Evolutionary conservation across 2,329 filamentous ascomycete species (phyloP).

Genomic region (Talaromyces amestolkiae): DNA sequence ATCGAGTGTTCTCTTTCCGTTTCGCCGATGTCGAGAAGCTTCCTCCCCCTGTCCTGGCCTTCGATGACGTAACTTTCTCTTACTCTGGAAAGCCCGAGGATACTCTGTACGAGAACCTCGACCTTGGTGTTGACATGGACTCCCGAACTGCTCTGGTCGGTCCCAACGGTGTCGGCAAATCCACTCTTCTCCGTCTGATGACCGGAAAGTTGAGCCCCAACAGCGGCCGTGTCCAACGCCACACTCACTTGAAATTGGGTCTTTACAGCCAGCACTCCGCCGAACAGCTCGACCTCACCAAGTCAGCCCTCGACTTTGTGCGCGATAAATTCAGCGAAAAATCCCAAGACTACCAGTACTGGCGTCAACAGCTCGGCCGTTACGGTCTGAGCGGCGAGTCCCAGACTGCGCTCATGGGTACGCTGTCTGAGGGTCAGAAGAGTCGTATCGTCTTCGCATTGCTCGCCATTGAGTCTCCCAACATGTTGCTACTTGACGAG

Average conservation of each 20-base stretch:
- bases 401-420: slow-evolving; percentile 97
- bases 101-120: slow-evolving; percentile 92
- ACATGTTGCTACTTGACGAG: slow-evolving; percentile 97
- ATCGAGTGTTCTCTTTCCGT: slow-evolving; percentile 93
- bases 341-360: slow-evolving; percentile 98
- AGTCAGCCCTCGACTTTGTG: slow-evolving; percentile 95
- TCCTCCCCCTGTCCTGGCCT: slow-evolving; percentile 92
- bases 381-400: slow-evolving; percentile 92
- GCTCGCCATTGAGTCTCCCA: slow-evolving; percentile 89
- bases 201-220: slow-evolving; percentile 90
- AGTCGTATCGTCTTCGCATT: slow-evolving; percentile 97
- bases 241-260: slow-evolving; percentile 98
- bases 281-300: slow-evolving; percentile 96
- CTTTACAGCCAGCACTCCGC: slow-evolving; percentile 98
- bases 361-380: slow-evolving; percentile 92
- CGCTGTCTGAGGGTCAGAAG: slow-evolving; percentile 95
- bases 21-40: slow-evolving; percentile 99
- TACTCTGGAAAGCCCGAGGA: slow-evolving; percentile 89
- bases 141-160: slow-evolving; percentile 94
- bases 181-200: slow-evolving; percentile 92
- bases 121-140: slow-evolving; percentile 99
- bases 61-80: slow-evolving; percentile 96
- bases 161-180: slow-evolving; percentile 99
- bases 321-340: slow-evolving; percentile 88
- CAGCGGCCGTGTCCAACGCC: slow-evolving; percentile 74